Percentiles rank a stretch among this genome's conserved stretches.
Conservation (phyloP, 2,329 filamentous ascomycete species). For the Aureobasidium musti region DNA sequence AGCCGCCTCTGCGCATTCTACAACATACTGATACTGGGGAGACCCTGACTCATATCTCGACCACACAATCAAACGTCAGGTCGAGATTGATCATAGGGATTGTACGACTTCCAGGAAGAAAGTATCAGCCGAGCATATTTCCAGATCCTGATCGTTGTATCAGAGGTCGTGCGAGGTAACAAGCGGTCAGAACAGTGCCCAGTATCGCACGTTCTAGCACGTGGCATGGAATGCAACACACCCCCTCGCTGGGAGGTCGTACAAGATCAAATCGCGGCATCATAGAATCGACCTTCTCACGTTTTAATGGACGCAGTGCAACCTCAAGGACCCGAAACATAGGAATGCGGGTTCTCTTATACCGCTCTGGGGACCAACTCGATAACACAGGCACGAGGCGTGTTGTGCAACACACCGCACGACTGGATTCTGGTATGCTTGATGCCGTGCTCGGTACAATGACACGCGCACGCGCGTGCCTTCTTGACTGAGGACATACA, state of each 20-base stretch:
- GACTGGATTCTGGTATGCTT: not conserved
- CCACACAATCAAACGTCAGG: not conserved
- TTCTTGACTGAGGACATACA: not conserved
- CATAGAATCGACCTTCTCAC: constrained; percentile 15
- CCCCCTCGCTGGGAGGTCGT: not conserved
- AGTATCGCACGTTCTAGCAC: not conserved
- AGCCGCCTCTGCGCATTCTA: not conserved
- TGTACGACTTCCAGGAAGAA: not conserved
- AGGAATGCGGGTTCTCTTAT: constrained; percentile 24
- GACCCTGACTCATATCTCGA: not conserved
- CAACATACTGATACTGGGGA: not conserved
- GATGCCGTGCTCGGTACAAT: constrained; percentile 19
- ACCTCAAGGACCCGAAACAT: constrained; percentile 19
- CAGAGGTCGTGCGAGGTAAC: not conserved
- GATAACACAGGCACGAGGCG: constrained; percentile 18
- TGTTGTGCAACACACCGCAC: constrained; percentile 14
- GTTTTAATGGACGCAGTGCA: constrained; percentile 2
- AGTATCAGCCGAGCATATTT: not conserved
- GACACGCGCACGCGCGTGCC: constrained; percentile 5
- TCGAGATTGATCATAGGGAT: not conserved
- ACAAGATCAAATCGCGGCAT: constrained; percentile 12
- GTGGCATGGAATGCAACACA: constrained; percentile 10
- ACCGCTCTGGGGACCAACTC: not conserved
- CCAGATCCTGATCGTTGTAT: not conserved
- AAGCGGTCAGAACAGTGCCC: constrained; percentile 1